Evolutionary conservation across 139 green algal species (phyloP).

Genomic region (Chlorella ohadii): DNA sequence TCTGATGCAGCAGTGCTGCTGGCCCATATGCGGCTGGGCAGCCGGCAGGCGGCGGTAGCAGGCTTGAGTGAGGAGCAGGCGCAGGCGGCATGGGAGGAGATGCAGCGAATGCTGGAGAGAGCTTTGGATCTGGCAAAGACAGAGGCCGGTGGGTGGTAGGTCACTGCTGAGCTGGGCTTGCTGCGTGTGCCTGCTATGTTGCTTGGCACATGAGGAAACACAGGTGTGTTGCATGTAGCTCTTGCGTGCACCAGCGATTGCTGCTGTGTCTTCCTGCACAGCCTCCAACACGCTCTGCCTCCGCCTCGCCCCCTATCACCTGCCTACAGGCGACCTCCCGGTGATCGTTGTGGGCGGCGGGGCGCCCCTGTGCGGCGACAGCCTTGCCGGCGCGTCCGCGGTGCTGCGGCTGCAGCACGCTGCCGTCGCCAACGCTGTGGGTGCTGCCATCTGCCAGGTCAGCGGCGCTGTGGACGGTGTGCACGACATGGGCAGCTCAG

Average conservation of each 20-base stretch:
- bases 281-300: too few relatives aligned
- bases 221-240: too few relatives aligned
- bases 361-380: slow-evolving; percentile 40
- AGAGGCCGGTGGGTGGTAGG: slow-evolving; percentile 2
- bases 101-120: slow-evolving; percentile 37
- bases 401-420: slow-evolving; percentile 44
- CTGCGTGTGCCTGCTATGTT: neutral
- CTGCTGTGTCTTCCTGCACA: too few relatives aligned
- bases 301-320: too few relatives aligned
- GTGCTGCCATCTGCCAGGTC: slow-evolving; percentile 53
- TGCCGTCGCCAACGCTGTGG: slow-evolving; percentile 57
- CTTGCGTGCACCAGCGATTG: too few relatives aligned
- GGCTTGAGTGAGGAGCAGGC: neutral
- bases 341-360: slow-evolving; percentile 56
- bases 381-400: slow-evolving; percentile 19
- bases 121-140: slow-evolving; percentile 35
- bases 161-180: neutral
- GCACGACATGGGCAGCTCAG: slow-evolving; percentile 14
- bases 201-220: neutral
- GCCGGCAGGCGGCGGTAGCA: neutral
- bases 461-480: slow-evolving; percentile 38
- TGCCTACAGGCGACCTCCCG: slow-evolving; percentile 36
- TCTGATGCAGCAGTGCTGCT: slow-evolving; percentile 55
- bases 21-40: slow-evolving; percentile 32
- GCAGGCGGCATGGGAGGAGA: slow-evolving; percentile 30